Evolutionary conservation across 306 rosid genomes (phyloP).

Genomic region (Boehmeria nivea): DNA sequence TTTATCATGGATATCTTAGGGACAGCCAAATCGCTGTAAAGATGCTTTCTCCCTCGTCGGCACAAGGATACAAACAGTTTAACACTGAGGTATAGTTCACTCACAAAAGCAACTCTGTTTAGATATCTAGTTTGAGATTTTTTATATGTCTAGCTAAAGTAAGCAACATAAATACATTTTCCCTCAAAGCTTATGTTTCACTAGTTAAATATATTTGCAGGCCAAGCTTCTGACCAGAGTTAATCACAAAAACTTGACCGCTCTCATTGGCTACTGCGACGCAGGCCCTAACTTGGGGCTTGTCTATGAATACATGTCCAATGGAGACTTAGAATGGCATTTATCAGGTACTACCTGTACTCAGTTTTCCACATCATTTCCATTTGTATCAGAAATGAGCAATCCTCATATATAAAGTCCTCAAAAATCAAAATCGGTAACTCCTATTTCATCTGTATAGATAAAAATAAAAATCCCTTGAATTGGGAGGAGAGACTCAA

Average conservation of each 20-base stretch:
- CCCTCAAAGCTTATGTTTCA: too few species aligned
- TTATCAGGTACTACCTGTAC: slow-evolving; percentile 18
- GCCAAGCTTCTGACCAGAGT: slow-evolving; percentile 42
- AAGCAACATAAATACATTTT: too few species aligned
- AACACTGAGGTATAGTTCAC: slow-evolving; percentile 31
- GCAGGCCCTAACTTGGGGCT: slow-evolving; percentile 27
- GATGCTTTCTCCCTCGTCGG: slow-evolving; percentile 34
- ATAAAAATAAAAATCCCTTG: slow-evolving; percentile 26
- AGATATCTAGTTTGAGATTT: too few species aligned
- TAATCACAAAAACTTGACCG: slow-evolving; percentile 46
- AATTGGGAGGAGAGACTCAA: slow-evolving; percentile 52
- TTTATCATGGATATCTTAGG: slow-evolving; percentile 29
- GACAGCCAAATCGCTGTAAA: slow-evolving; percentile 38
- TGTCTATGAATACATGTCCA: slow-evolving; percentile 29
- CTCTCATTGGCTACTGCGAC: slow-evolving; percentile 36
- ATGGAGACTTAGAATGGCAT: slow-evolving; percentile 28
- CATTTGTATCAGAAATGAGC: background rate
- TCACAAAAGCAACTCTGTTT: background rate
- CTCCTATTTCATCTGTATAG: too few species aligned
- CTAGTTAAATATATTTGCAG: slow-evolving; percentile 13
- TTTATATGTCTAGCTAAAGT: too few species aligned
- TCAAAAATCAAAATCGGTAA: background rate
- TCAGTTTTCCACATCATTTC: background rate
- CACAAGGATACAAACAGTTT: slow-evolving; percentile 33
- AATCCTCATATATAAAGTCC: background rate